Base-by-base conservation (phyloP, 2,329 filamentous ascomycete species). In the Penicillium sp. region DNA sequence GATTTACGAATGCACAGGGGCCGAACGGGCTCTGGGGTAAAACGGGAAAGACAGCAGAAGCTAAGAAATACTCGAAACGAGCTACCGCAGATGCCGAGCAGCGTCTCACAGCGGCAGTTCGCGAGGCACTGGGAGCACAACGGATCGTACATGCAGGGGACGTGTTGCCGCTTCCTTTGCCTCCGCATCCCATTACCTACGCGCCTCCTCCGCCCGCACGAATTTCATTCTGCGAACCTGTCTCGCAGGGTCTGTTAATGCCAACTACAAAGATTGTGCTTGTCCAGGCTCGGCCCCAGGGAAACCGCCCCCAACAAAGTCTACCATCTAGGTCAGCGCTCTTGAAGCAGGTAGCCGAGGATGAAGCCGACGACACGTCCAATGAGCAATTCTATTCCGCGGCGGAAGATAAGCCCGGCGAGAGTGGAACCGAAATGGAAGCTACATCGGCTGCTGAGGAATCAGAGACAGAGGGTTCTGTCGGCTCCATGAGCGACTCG, bases 361-460 rank as follows among this genome's bases (percentile, higher is more conserved):
- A 84, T 57, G 79, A 81, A 46, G 88, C 89, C 29, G 90, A 95
- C 54, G 91, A 96, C 65, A 91, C 89, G 1, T 87, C 90, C 5
- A 96, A 90, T 54, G 93, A 97, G 68, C 88, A 92, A 63, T 97
- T 97, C 76, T 97, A 86, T 73, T 97, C 93, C 5, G 93, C 93
- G 1, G 88, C 91, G 2, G 93, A 97, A 70, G 92, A 96, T 59
- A 83, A 86, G 59, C 67, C 70, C 10, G 60, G 67, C 21, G 72
- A 77, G 63, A 72, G 70, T 46, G 69, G 68, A 24, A 77, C 75
- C 1, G 77, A 79, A 65, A 84, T 84, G 13, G 79, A 81, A 61
- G 71, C 67, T 38, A 82, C 85, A 53, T 78, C 80, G 7, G 78
- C 80, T 22, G 80, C 82, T 1, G 86, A 87, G 38, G 84, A 84